Evolutionary conservation across 2,329 filamentous ascomycete species (phyloP).

Genomic region (Aureobasidium sp.): DNA sequence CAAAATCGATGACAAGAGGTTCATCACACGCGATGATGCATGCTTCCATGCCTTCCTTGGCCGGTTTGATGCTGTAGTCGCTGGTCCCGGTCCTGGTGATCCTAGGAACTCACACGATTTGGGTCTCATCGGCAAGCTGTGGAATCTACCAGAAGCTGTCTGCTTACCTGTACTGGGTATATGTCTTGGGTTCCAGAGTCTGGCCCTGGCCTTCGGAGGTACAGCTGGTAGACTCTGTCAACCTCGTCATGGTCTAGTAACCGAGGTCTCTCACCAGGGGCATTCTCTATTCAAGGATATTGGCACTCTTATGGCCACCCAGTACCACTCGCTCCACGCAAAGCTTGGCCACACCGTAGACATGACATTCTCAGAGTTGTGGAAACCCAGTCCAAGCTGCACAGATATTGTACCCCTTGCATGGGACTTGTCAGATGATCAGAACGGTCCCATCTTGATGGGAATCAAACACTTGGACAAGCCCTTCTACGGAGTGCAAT

Average conservation of each 20-base stretch:
- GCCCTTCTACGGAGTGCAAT: slow-evolving; percentile 83
- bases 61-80: slow-evolving; percentile 75
- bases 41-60: slow-evolving; percentile 40
- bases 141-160: slow-evolving; percentile 53
- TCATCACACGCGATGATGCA: slow-evolving; percentile 27
- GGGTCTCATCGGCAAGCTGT: slow-evolving; percentile 71
- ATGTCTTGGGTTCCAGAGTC: slow-evolving; percentile 80
- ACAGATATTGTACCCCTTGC: slow-evolving; percentile 37
- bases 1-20: slow-evolving; percentile 51
- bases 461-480: slow-evolving; percentile 57
- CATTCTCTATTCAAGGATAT: slow-evolving; percentile 59
- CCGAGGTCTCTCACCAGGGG: slow-evolving; percentile 52
- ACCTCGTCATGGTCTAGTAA: slow-evolving; percentile 76
- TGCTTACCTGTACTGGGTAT: slow-evolving; percentile 75
- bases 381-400: slow-evolving; percentile 30
- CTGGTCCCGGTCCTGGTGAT: slow-evolving; percentile 83
- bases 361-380: slow-evolving; percentile 31
- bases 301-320: slow-evolving; percentile 57
- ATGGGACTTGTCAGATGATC: slow-evolving; percentile 37
- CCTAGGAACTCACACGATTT: slow-evolving; percentile 66
- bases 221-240: slow-evolving; percentile 57
- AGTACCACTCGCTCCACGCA: slow-evolving; percentile 62
- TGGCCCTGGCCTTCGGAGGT: slow-evolving; percentile 61
- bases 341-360: slow-evolving; percentile 30
- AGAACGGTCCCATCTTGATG: slow-evolving; percentile 62